Evolutionary conservation across 805 yeast species (phyloP), one percentile per base, ranked within the genome.

Genomic region (Brettanomyces bruxellensis): DNA sequence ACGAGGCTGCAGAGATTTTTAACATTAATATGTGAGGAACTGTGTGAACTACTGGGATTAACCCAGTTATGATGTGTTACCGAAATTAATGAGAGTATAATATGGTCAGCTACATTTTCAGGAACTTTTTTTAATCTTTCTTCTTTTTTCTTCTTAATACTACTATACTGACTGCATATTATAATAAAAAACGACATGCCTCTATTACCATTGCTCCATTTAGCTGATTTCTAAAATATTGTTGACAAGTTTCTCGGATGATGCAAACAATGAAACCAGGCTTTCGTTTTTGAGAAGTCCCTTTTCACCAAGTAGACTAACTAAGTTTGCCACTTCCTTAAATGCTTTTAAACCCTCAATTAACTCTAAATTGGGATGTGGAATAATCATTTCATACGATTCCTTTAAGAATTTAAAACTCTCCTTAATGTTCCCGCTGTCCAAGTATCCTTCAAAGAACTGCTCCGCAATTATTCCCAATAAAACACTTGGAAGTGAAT

Each of bases 381-480:
- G 55, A 35, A 49, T 47, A 22, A 57, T 47, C 13, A 34, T 24
- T 40, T 49, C 48, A 48, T 59, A 57, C 4, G 50, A 25, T 3
- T 51, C 59, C 36, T 51, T 50, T 13, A 54, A 45, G 8, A 40
- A 41, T n/a, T 48, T 30, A 6, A 54, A 39, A 1, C 52, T 47
- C 34, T 51, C 52, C 13, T 45, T 44, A 3, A 51, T 14, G 22
- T 54, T 50, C 25, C 48, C 28, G 13, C 56, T 56, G 22, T 45
- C 45, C 12, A 53, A 41, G 43, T 54, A 57, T 0, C 44, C 37
- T 47, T 75, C 79, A 39, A 79, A 70, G 52, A 73, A 78, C 18
- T 75, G 65, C 55, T 79, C 79, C 5, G 75, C 66, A 3, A 82
- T 68, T 9, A 83, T 71, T 6, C 86, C 91, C 55, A 81, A 60